Conservation (phyloP, 2,329 filamentous ascomycete species). For the Sporothrix variecibatus region DNA sequence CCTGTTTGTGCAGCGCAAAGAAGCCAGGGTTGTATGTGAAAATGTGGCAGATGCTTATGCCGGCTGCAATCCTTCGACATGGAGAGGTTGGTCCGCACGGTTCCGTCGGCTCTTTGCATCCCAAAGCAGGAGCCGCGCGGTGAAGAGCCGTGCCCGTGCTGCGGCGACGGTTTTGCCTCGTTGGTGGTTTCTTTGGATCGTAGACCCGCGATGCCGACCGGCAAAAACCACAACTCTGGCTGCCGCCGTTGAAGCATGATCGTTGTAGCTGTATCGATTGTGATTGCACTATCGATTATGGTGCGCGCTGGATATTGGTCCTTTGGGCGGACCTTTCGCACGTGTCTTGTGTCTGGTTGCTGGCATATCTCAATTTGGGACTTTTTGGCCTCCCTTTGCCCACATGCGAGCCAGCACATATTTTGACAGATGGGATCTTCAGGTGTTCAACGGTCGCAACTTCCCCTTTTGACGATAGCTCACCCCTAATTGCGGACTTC, state of each 20-base stretch:
- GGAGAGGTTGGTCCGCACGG: background rate
- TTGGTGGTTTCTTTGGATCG: too few species aligned
- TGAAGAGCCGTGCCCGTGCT: background rate
- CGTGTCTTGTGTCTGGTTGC: background rate
- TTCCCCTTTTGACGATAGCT: background rate
- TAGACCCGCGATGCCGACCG: background rate
- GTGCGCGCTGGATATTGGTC: background rate
- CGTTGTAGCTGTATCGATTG: background rate
- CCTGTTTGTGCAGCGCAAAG: background rate
- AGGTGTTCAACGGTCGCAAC: background rate
- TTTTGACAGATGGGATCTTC: background rate
- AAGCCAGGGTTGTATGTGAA: background rate
- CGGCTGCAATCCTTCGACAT: background rate
- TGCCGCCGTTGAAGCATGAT: background rate
- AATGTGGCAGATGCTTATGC: background rate
- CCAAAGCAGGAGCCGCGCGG: background rate
- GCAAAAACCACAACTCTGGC: too few species aligned
- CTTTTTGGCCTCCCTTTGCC: background rate
- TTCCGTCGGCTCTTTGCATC: conserved; percentile 1
- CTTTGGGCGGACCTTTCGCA: background rate
- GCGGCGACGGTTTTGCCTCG: background rate
- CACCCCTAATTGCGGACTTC: background rate
- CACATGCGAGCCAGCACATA: background rate
- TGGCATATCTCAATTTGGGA: background rate
- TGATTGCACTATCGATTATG: background rate